A percentile compares a stretch with the other conserved stretches of the same genome.
Evolutionary conservation across 441 rosid species (phyloP).

Genomic region (Eutrema salsugineum): DNA sequence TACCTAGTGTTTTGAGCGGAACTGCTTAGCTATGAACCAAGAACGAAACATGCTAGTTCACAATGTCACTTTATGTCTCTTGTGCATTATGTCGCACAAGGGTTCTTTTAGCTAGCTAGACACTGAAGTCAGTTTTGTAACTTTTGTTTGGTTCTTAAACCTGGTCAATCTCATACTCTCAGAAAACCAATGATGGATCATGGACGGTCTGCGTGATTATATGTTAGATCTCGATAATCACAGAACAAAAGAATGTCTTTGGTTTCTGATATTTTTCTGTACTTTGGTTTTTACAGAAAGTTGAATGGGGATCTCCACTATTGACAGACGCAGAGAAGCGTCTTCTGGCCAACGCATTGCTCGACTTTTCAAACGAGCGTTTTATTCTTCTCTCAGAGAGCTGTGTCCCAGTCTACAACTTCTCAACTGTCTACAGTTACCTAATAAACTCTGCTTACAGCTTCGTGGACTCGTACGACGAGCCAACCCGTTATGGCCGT

Average conservation of each 20-base stretch:
- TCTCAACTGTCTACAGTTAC: constrained; percentile 72
- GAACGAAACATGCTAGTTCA: neutral
- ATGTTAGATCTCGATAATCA: neutral
- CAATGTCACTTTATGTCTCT: neutral
- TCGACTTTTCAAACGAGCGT: constrained; percentile 84
- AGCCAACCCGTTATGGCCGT: constrained; percentile 83
- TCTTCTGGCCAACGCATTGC: constrained; percentile 81
- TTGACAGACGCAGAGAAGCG: constrained; percentile 88
- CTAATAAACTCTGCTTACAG: constrained; percentile 65
- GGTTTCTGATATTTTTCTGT: neutral
- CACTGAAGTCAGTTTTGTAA: neutral
- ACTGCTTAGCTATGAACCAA: constrained; percentile 2
- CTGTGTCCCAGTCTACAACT: constrained; percentile 89
- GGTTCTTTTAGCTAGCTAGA: neutral
- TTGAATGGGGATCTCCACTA: constrained; percentile 74
- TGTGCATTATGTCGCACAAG: neutral
- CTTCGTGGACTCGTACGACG: constrained; percentile 89
- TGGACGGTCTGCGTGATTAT: neutral
- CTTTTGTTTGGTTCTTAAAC: neutral
- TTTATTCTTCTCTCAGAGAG: constrained; percentile 92
- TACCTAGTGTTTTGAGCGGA: neutral
- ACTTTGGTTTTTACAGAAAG: constrained; percentile 41
- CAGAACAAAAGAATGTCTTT: neutral
- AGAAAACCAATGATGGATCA: neutral
- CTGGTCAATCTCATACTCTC: neutral